These are phyloP conservation scores for Phaeotremella skinneri DNA, from an alignment of 768 basidiomycete species.

Conservation along the genomic window DNA sequence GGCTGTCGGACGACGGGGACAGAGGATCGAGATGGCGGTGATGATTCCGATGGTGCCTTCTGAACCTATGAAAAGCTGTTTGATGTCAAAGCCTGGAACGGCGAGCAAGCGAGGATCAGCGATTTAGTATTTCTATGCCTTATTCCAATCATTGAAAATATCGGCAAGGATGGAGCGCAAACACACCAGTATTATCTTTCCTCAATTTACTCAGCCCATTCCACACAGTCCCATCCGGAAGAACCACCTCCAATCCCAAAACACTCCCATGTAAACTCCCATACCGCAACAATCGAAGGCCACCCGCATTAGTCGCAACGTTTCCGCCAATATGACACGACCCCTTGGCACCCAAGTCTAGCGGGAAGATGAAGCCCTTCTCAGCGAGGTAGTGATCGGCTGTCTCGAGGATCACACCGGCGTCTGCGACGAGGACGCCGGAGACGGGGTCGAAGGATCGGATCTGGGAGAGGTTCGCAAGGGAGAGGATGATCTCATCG, in stretches of 20 bases:
- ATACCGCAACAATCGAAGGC: slow-evolving; percentile 88
- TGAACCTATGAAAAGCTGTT: slow-evolving; percentile 95
- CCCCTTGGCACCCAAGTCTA: slow-evolving; percentile 93
- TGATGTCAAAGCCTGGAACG: slow-evolving; percentile 90
- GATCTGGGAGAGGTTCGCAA: slow-evolving; percentile 71
- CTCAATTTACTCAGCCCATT: slow-evolving; percentile 82
- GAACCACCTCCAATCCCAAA: slow-evolving; percentile 89
- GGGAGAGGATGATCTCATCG: slow-evolving; percentile 82
- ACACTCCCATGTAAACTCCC: slow-evolving; percentile 93
- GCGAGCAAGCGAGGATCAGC: neutral
- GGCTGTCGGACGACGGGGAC: slow-evolving; percentile 70
- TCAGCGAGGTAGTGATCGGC: slow-evolving; percentile 82
- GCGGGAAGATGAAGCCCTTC: slow-evolving; percentile 90
- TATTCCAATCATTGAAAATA: neutral
- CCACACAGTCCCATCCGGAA: slow-evolving; percentile 88
- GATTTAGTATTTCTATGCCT: neutral
- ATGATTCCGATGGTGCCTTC: slow-evolving; percentile 96
- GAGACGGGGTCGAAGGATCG: slow-evolving; percentile 56
- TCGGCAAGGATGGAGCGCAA: neutral
- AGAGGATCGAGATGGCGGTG: slow-evolving; percentile 90
- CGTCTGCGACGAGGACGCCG: slow-evolving; percentile 86
- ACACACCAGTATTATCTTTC: slow-evolving; percentile 92
- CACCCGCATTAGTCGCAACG: slow-evolving; percentile 94
- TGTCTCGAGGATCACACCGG: slow-evolving; percentile 86
- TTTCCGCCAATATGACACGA: slow-evolving; percentile 99